phyloP scores from a whole-genome alignment of 352 stramenopile species.

The Globisporangium yorkense region DNA sequence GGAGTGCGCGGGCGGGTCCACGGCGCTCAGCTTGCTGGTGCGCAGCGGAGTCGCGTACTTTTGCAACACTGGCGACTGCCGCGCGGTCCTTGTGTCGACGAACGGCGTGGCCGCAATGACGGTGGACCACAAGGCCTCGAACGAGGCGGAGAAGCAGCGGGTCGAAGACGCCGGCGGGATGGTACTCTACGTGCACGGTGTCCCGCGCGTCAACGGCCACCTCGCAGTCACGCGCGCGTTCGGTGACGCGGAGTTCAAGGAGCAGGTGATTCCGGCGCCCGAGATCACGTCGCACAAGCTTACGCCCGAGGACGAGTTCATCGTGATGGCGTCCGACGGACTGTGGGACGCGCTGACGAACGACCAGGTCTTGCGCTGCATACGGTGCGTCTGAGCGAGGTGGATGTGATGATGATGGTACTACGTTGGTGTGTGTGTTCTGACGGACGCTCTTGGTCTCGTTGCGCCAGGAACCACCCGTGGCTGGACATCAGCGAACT shows the following conservation, averaged over 20 bases:
- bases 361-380: conserved; percentile 51
- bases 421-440: neutral
- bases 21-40: conserved; percentile 55
- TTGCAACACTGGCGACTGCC: conserved; percentile 77
- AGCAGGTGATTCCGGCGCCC: conserved; percentile 56
- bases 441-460: conserved; percentile 5
- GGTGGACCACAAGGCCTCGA: conserved; percentile 73
- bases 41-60: conserved; percentile 38
- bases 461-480: conserved; percentile 38
- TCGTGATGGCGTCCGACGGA: conserved; percentile 70
- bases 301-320: conserved; percentile 54
- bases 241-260: conserved; percentile 54
- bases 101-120: conserved; percentile 42
- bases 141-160: conserved; percentile 52
- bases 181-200: conserved; percentile 68
- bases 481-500: conserved; percentile 62
- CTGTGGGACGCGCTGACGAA: conserved; percentile 75
- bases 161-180: conserved; percentile 67
- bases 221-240: conserved; percentile 68
- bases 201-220: conserved; percentile 63
- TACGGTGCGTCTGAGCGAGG: conserved; percentile 26
- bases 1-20: conserved; percentile 54
- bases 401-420: too few species aligned
- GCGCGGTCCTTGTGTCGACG: conserved; percentile 50
- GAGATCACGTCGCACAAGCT: conserved; percentile 54